Evolutionary conservation across 176 grass and related monocot species (phyloP), one percentile per base, ranked within the genome.

Genomic region (Lolium rigidum): DNA sequence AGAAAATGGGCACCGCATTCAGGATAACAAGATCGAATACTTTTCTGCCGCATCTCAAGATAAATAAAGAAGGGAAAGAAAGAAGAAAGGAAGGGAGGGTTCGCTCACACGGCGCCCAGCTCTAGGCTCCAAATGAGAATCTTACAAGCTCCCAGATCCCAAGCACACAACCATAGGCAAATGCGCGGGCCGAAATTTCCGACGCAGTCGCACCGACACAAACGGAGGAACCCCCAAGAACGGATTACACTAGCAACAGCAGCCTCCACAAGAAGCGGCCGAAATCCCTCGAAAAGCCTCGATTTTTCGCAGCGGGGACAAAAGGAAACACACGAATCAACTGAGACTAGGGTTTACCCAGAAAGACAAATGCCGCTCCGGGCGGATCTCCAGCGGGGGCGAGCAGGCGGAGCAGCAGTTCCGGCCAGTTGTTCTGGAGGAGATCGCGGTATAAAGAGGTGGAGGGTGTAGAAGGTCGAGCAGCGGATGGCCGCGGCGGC

Each of bases 301-400:
- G 75, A 50, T 74, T 83, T 86, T 83, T 66, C 57, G 66, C 74
- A n/a, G 66, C 57, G 22, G 52, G 2, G 15, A 47, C 66, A 10
- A 49, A n/a, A 22, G 3, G 54, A 31, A 14, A 55, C 25, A 54
- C 55, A 49, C 20, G 52, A 77, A 65, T 71, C 74, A 56, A 24
- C 5, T n/a, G 89, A 35, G 74, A 3, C 80, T 90, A 90, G 84
- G 89, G 89, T 90, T 90, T 90, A 87, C 85, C 89, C 7, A 66
- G 74, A 74, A 31, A 51, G 59, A 47, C 68, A 68, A 84, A 87
- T 90, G 80, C 74, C 74, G 80, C n/a, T 55, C 74, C 80, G 22
- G 84, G 35, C 56, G 84, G 89, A 90, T 90, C 89, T 90, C 89
- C 80, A 22, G 44, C 20, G 26, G 44, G 18, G 55, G 38, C 20